phyloP scores from a whole-genome alignment of 768 basidiomycete species.

The Postia placenta region DNA sequence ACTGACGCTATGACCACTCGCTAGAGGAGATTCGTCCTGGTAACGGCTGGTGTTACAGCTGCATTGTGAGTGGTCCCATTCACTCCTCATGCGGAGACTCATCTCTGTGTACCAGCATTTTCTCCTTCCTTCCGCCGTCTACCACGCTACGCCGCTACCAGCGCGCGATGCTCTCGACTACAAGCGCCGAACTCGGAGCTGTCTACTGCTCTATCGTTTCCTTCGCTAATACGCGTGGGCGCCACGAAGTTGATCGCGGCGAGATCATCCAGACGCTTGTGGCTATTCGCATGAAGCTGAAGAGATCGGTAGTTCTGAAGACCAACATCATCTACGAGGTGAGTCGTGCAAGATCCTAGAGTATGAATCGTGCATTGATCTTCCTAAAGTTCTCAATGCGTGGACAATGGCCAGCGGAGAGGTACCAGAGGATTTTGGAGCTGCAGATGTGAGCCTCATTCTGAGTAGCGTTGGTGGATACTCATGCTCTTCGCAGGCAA shows the following conservation, averaged over 20 bases:
- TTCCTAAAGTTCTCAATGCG: conserved; percentile 58
- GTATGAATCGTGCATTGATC: neutral
- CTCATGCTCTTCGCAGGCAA: conserved; percentile 38
- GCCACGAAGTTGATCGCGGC: conserved; percentile 39
- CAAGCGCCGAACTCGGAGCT: conserved; percentile 58
- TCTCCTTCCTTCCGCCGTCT: conserved; percentile 68
- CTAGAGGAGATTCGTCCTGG: conserved; percentile 64
- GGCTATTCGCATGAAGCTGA: conserved; percentile 70
- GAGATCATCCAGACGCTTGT: conserved; percentile 61
- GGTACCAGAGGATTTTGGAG: conserved; percentile 66
- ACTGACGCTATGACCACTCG: no score
- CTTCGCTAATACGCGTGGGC: conserved; percentile 50
- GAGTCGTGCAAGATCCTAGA: conserved; percentile 9
- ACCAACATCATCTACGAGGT: conserved; percentile 67
- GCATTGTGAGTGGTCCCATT: conserved; percentile 52
- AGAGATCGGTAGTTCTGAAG: conserved; percentile 48
- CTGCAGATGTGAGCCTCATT: conserved; percentile 50
- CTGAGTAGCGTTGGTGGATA: no score
- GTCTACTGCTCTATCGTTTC: conserved; percentile 76
- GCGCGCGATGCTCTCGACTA: conserved; percentile 62
- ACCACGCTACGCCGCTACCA: conserved; percentile 73
- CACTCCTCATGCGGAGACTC: conserved; percentile 9
- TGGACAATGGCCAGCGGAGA: conserved; percentile 74
- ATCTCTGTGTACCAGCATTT: conserved; percentile 43
- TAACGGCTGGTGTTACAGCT: conserved; percentile 63